Percentiles rank a stretch among this genome's conserved stretches.
Evolutionary conservation across 2,329 filamentous ascomycete species (phyloP).

Genomic region (Peltaster fructicola): DNA sequence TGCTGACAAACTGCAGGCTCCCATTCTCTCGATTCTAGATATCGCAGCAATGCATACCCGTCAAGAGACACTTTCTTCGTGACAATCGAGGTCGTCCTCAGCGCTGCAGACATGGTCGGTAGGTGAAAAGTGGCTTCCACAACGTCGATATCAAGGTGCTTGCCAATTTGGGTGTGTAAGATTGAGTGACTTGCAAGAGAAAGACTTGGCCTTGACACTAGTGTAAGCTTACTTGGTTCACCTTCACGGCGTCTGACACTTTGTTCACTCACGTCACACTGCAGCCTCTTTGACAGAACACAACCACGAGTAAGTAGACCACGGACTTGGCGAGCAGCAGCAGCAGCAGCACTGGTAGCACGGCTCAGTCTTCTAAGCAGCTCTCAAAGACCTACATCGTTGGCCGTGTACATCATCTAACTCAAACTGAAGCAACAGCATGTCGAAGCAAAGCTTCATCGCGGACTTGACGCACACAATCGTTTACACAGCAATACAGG

Average conservation of each 20-base stretch:
- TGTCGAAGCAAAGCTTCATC: background rate
- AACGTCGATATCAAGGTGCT: slow-evolving; percentile 1
- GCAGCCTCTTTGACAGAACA: no score
- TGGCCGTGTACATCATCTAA: background rate
- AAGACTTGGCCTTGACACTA: slow-evolving; percentile 1
- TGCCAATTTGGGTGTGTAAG: background rate
- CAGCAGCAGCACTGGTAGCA: no score
- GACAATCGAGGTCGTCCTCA: no score
- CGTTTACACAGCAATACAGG: background rate
- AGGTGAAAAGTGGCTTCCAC: no score
- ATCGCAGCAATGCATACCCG: slow-evolving; percentile 1
- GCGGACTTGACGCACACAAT: background rate
- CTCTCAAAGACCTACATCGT: slow-evolving; percentile 1
- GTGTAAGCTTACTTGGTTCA: background rate
- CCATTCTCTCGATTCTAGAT: slow-evolving; percentile 31
- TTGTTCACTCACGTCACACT: no score
- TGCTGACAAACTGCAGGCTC: slow-evolving; percentile 21
- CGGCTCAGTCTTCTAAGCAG: background rate
- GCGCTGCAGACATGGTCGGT: no score
- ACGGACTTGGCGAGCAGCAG: no score
- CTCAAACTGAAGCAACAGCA: background rate
- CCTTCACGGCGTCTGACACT: background rate
- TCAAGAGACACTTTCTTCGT: background rate
- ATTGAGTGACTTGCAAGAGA: slow-evolving; percentile 4
- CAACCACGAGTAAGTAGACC: no score